Base-by-base conservation (phyloP, 2,329 filamentous ascomycete genomes). In the Microascus cirrosus region DNA sequence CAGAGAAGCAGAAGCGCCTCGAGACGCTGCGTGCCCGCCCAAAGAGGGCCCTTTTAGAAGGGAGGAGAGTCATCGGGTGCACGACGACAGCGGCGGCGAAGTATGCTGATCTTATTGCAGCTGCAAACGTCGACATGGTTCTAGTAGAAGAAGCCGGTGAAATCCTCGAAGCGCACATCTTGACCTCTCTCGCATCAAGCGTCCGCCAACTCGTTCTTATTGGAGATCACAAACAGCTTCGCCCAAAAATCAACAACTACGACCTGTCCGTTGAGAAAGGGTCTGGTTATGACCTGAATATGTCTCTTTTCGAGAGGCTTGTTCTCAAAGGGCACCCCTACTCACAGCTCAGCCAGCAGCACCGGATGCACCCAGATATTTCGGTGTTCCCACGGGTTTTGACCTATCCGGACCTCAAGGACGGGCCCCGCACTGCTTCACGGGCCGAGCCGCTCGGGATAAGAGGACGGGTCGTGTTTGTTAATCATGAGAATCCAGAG, bases 111-210 rank as follows among this genome's bases (percentile, higher is more conserved):
- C 71, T 80, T 1, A 75, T 90, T 20, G 22, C 75, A 4, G 71
- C 75, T 0, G 79, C 78, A 0, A 67, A 70, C 0, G 83, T 85
- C 0, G 81, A 83, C 1, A 73, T 88, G 2, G 68, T 89, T 1
- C 65, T 91, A 0, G 80, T 89, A 0, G 87, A 90, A 66, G 87
- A 90, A 67, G 87, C 86, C 0, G 87, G 85, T 1, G 86, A 90
- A 61, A 87, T 90, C 3, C 72, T 89, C 0, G 87, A 90, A 66
- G 59, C 59, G 20, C 60, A 61, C 45, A 73, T 87, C 1, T 67
- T 90, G 0, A 80, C 86, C 0, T 79, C 86, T 0, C 63, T 90
- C 58, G 72, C 74, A 0, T 66, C 77, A 0, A 68, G 75, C 0
- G 80, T 80, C 0, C 78, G 86, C 60, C 84, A 90, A 45, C 65